These are phyloP conservation scores for Haplosporangium sp. DNA, from an alignment of 371 early-diverging fungal genomes.

Conservation along the genomic window DNA sequence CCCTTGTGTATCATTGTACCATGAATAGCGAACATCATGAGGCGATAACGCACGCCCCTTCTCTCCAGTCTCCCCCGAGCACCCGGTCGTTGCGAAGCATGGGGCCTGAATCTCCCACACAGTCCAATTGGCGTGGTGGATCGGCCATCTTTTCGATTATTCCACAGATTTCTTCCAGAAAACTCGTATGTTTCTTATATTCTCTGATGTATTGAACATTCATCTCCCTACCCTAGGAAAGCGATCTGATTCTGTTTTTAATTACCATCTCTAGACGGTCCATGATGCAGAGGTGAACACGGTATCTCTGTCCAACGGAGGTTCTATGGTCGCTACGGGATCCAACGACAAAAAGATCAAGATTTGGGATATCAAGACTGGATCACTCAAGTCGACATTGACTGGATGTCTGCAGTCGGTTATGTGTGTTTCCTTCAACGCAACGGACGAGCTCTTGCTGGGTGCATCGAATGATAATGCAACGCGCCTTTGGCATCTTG, in stretches of 20 bases:
- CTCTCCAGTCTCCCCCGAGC: constrained; percentile 38
- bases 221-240: background rate
- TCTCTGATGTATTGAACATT: background rate
- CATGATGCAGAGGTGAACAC: constrained; percentile 88
- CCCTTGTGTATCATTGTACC: background rate
- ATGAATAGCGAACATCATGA: constrained; percentile 36
- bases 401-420: constrained; percentile 88
- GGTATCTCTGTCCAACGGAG: constrained; percentile 79
- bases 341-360: constrained; percentile 89
- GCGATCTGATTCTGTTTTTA: background rate
- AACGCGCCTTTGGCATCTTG: constrained; percentile 86
- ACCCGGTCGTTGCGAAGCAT: constrained; percentile 38
- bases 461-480: constrained; percentile 94
- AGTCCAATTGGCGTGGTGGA: constrained; percentile 37
- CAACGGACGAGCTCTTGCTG: constrained; percentile 79
- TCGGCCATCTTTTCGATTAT: constrained; percentile 53
- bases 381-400: constrained; percentile 67
- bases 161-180: constrained; percentile 38
- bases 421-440: constrained; percentile 85
- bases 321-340: constrained; percentile 86
- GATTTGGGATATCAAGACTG: constrained; percentile 84
- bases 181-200: constrained; percentile 24
- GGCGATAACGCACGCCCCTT: constrained; percentile 9
- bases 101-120: constrained; percentile 51
- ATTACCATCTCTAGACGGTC: constrained; percentile 54